A percentile compares a stretch with the other conserved stretches of the same genome.
phyloP scores from a whole-genome alignment of 306 rosid genomes.

The Pyrus bretschneideri region DNA sequence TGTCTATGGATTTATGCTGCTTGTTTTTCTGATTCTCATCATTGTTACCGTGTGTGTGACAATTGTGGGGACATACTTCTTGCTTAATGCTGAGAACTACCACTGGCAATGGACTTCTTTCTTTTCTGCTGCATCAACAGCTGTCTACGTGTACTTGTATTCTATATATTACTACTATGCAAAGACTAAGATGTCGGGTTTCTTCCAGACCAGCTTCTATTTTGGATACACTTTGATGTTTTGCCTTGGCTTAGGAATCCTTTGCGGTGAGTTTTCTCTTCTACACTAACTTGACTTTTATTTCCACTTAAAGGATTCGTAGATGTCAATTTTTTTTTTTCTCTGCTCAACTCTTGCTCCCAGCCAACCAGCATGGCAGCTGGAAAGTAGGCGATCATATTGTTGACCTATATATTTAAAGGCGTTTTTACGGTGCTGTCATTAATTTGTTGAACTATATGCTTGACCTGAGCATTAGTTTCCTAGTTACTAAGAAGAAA shows the following conservation, averaged over 20 bases:
- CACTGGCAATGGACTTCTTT: conserved; percentile 99
- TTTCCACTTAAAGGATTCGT: not conserved
- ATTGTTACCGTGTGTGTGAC: conserved; percentile 97
- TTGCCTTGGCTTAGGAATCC: conserved; percentile 95
- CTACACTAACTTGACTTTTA: not conserved
- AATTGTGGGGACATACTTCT: conserved; percentile 94
- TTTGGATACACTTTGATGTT: conserved; percentile 98
- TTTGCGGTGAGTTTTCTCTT: conserved; percentile 67
- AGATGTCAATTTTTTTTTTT: not conserved
- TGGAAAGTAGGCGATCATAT: not conserved
- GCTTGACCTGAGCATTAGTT: not conserved
- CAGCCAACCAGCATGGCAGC: not conserved
- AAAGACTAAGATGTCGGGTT: conserved; percentile 99
- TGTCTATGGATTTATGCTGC: conserved; percentile 97
- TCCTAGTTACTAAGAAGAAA: not conserved
- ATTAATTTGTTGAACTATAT: not conserved
- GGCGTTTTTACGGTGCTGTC: not conserved
- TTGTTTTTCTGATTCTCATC: conserved; percentile 85
- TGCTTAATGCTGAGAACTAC: conserved; percentile 97
- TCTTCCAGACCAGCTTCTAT: conserved; percentile 98
- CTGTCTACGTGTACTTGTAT: conserved; percentile 88
- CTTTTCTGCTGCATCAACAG: conserved; percentile 99
- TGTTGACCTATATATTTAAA: not conserved
- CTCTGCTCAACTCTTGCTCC: not conserved
- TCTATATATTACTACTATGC: conserved; percentile 90